Evolutionary conservation across 2,329 filamentous ascomycete genomes (phyloP).

Genomic region (Fusarium mexicanum): DNA sequence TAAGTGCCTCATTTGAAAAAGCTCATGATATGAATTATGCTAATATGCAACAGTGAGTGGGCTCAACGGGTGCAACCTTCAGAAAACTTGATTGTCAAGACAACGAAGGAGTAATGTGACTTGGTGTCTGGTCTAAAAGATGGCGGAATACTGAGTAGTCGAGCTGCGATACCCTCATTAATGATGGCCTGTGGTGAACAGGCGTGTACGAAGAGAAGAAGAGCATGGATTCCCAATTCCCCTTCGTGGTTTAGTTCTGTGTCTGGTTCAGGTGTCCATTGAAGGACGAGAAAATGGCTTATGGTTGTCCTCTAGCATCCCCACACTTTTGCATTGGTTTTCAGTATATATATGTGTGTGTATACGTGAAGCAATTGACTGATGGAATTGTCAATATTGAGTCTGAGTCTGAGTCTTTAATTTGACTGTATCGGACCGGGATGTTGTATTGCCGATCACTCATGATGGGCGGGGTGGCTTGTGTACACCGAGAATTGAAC

Average conservation of each 20-base stretch:
- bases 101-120: slow-evolving; percentile 44
- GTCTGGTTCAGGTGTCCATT: slow-evolving; percentile 30
- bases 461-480: slow-evolving; percentile 2
- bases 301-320: slow-evolving; percentile 31
- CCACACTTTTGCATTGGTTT: slow-evolving; percentile 35
- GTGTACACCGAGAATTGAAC: slow-evolving; percentile 3
- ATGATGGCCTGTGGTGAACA: slow-evolving; percentile 40
- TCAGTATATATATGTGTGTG: slow-evolving; percentile 19
- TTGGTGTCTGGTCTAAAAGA: slow-evolving; percentile 23
- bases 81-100: slow-evolving; percentile 71
- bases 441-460: slow-evolving; percentile 27
- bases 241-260: slow-evolving; percentile 35
- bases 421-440: not conserved
- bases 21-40: not conserved
- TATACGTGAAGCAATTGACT: slow-evolving; percentile 37
- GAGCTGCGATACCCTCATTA: slow-evolving; percentile 47
- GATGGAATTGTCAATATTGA: slow-evolving; percentile 22
- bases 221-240: slow-evolving; percentile 39
- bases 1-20: slow-evolving; percentile 61
- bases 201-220: slow-evolving; percentile 42
- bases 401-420: not conserved
- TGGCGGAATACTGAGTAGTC: slow-evolving; percentile 31
- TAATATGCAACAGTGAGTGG: slow-evolving; percentile 65
- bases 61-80: slow-evolving; percentile 70
- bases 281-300: slow-evolving; percentile 27